Conservation (phyloP, 306 rosid genomes). For the Pyrus communis region DNA sequence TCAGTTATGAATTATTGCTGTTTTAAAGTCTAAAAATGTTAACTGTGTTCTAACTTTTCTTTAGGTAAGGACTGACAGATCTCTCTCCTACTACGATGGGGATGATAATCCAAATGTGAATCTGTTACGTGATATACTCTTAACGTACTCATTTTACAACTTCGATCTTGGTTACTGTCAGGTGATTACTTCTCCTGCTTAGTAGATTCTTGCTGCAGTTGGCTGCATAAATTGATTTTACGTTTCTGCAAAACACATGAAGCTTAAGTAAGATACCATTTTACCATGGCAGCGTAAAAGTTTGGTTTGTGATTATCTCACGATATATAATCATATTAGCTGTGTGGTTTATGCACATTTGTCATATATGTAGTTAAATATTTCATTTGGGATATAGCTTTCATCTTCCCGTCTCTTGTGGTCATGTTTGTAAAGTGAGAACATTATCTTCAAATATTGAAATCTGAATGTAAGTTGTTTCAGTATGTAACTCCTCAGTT, state of each 20-base stretch:
- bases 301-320: not conserved
- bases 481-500: not conserved
- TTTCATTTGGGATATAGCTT: not conserved
- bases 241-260: not conserved
- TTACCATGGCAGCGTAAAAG: not conserved
- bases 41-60: slow-evolving; percentile 17
- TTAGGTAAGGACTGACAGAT: slow-evolving; percentile 94
- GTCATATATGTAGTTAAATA: not conserved
- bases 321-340: not conserved
- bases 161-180: slow-evolving; percentile 99
- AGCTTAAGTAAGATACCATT: not conserved
- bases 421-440: not conserved
- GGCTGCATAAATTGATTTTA: not conserved
- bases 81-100: slow-evolving; percentile 74
- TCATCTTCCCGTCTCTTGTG: not conserved
- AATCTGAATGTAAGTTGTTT: not conserved
- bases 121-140: slow-evolving; percentile 70
- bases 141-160: slow-evolving; percentile 97
- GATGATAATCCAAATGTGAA: slow-evolving; percentile 85
- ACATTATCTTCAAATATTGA: not conserved
- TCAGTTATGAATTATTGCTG: slow-evolving; percentile 11
- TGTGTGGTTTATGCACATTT: not conserved
- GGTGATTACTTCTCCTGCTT: slow-evolving; percentile 39
- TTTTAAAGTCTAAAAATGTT: slow-evolving; percentile 15
- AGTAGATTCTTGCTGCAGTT: slow-evolving; percentile 4